Conservation (phyloP, 1,284 basidiomycete species). For the Kwoniella shivajii region DNA sequence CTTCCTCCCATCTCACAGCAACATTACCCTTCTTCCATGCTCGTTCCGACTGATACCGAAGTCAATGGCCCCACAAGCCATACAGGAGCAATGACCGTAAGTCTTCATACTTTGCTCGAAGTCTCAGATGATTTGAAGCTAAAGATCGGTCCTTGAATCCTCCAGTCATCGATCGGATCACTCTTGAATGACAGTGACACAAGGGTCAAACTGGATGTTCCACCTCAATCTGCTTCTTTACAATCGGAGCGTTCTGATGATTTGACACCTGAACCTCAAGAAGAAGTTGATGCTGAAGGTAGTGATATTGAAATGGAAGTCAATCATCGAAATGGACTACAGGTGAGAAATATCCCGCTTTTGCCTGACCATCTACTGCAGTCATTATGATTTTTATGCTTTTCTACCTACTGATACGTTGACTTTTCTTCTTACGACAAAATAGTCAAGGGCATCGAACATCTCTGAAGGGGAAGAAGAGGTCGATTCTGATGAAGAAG, state of each 20-base stretch:
- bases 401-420: not conserved
- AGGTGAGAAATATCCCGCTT: not conserved
- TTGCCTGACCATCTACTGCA: too few relatives aligned
- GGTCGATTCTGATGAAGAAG: slow-evolving; percentile 24
- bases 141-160: too few relatives aligned
- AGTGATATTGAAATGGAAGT: slow-evolving; percentile 15
- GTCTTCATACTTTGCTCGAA: too few relatives aligned
- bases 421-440: not conserved
- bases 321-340: slow-evolving; percentile 3
- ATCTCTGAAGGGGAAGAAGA: slow-evolving; percentile 26
- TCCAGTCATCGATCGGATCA: too few relatives aligned
- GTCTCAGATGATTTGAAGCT: too few relatives aligned
- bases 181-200: too few relatives aligned
- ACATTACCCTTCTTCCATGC: slow-evolving; percentile 29
- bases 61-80: not conserved
- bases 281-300: slow-evolving; percentile 17
- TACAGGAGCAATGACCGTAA: not conserved
- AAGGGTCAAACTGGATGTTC: slow-evolving; percentile 22
- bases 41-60: slow-evolving; percentile 9
- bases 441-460: not conserved
- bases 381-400: not conserved
- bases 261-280: slow-evolving; percentile 27
- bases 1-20: slow-evolving; percentile 15
- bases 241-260: slow-evolving; percentile 22
- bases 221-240: slow-evolving; percentile 3